Conservation (phyloP, 176 grass and related monocot genomes). For the Ananas comosus region DNA sequence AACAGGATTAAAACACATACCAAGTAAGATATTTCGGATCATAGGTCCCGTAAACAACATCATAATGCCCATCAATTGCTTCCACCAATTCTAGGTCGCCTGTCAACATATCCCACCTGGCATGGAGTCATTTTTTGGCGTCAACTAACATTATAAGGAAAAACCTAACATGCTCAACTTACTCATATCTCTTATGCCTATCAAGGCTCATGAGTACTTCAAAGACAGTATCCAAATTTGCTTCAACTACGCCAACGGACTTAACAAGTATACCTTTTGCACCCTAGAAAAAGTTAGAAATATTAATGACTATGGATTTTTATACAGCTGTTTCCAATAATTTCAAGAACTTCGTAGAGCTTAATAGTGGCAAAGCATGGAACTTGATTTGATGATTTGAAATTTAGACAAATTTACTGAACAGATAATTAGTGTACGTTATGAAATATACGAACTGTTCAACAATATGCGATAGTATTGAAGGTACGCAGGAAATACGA, state of each 20-base stretch:
- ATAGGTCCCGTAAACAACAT: slow-evolving; percentile 90
- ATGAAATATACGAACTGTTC: too few species aligned
- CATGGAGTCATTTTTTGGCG: slow-evolving; percentile 24
- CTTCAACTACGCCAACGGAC: slow-evolving; percentile 71
- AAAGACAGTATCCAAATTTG: slow-evolving; percentile 73
- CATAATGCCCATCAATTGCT: slow-evolving; percentile 64
- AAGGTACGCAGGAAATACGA: background rate
- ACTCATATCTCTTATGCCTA: slow-evolving; percentile 75
- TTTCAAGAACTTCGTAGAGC: background rate
- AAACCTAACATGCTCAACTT: slow-evolving; percentile 28
- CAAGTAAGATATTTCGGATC: slow-evolving; percentile 70
- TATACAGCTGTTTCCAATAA: background rate
- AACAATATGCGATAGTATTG: background rate
- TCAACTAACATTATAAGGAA: background rate
- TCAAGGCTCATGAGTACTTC: slow-evolving; percentile 59
- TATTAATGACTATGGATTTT: background rate
- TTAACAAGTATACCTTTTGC: slow-evolving; percentile 61
- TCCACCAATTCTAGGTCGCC: slow-evolving; percentile 71
- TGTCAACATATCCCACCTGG: slow-evolving; percentile 92
- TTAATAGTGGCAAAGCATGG: too few species aligned
- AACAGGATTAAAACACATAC: slow-evolving; percentile 26
- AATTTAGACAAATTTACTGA: too few species aligned
- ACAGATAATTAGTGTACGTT: too few species aligned
- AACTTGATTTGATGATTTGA: too few species aligned
- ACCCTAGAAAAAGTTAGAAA: slow-evolving; percentile 28